Base-by-base conservation (phyloP, 2,329 filamentous ascomycete genomes). In the Westerdykella ornata region DNA sequence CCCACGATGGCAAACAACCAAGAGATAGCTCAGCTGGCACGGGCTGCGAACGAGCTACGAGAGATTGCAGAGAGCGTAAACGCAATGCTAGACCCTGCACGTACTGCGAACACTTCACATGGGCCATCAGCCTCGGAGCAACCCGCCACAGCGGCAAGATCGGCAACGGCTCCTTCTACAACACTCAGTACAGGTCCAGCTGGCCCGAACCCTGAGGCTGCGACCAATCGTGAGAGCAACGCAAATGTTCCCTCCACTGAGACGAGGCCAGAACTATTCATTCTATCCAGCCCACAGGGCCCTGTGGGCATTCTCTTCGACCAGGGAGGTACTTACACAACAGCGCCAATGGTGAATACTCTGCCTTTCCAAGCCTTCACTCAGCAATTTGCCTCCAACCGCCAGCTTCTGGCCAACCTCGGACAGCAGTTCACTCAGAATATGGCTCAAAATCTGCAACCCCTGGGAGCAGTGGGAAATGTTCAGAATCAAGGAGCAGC, bases 261-360 rank as follows among this genome's bases (percentile, higher is more conserved):
- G 9, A 33, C n/a, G 2, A 14, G 54, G 6, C 44, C 50, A 18
- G 57, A 66, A 37, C 46, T 65, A 5, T 67, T 65, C 38, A 49
- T 66, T 8, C 53, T 67, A 0, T 63, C 62, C 18, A 61, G 60
- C 41, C 62, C 63, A 1, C 59, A 63, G 32, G 63, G 63, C 6
- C 61, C 63, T 0, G 59, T 65, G 13, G 62, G 60, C 11, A 44
- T 67, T 22, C 44, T 67, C 2, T 65, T 62, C 38, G 57, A 66
- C 20, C 59, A 63, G 34, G 51, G 52, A 15, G 61, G 62, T 11
- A 63, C 59, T 1, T 66, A 63, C 41, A 57, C 51, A 4, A 66
- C 60, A 4, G 52, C 59, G 1, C 62, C 60, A 2, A 52, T 62
- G 39, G 42, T 52, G 0, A 41, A 56, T 0, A 59, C 52, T 3